These are phyloP conservation scores for Coniella lustricola DNA, from an alignment of 2,329 filamentous ascomycete genomes.

Conservation along the genomic window DNA sequence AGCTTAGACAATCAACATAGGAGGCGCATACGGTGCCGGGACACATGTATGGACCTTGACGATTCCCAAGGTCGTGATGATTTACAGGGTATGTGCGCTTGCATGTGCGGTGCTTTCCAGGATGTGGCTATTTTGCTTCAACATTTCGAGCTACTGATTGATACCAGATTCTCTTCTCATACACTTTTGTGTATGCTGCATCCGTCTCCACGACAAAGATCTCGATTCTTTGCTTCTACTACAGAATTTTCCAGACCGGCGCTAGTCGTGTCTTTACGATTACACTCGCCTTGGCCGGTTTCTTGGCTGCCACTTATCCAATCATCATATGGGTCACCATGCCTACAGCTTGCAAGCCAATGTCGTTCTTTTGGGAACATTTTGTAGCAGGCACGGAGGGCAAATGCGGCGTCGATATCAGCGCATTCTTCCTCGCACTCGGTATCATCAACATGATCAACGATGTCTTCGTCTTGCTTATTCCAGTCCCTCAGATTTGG, in stretches of 20 bases:
- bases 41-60: slow-evolving; percentile 5
- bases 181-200: slow-evolving; percentile 15
- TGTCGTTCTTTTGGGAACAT: slow-evolving; percentile 15
- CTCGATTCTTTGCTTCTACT: slow-evolving; percentile 17
- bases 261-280: not conserved
- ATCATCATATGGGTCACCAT: slow-evolving; percentile 15
- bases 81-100: not conserved
- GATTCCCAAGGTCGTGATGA: not conserved
- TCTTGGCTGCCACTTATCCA: slow-evolving; percentile 7
- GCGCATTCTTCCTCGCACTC: slow-evolving; percentile 1
- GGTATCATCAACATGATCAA: slow-evolving; percentile 7
- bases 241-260: slow-evolving; percentile 6
- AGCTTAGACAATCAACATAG: not conserved
- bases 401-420: not conserved
- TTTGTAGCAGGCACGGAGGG: slow-evolving; percentile 7
- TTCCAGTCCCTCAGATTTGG: slow-evolving; percentile 14
- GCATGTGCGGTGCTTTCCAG: no score
- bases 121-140: no score
- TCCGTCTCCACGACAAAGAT: slow-evolving; percentile 16
- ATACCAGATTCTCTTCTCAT: slow-evolving; percentile 13
- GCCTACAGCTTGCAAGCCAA: slow-evolving; percentile 9
- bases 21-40: slow-evolving; percentile 1
- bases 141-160: not conserved
- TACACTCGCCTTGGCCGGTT: slow-evolving; percentile 4
- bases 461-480: slow-evolving; percentile 13